A percentile compares a stretch with the other conserved stretches of the same genome.
Conservation (phyloP, 352 stramenopile species). For the Pythium phragmiticola region DNA sequence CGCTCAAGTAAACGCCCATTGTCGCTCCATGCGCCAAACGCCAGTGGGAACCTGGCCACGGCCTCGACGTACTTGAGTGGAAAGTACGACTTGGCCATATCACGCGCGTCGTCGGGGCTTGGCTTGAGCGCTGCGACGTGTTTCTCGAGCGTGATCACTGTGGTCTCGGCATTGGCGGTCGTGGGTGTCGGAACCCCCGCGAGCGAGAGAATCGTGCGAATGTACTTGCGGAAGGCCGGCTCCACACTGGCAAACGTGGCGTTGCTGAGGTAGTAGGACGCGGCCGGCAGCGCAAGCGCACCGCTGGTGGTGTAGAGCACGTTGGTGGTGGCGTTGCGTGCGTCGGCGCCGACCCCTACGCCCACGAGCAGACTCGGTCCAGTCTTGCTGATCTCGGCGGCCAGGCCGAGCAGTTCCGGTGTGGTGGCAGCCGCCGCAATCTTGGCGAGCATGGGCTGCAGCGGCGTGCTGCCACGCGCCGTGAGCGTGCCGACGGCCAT, state of each 20-base stretch:
- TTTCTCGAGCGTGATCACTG: slow-evolving; percentile 69
- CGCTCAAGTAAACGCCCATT: slow-evolving; percentile 39
- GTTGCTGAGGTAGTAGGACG: slow-evolving; percentile 88
- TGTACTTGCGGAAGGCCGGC: slow-evolving; percentile 35
- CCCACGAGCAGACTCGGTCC: slow-evolving; percentile 66
- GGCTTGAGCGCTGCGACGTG: slow-evolving; percentile 62
- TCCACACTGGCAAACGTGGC: slow-evolving; percentile 35
- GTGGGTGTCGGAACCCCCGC: slow-evolving; percentile 14
- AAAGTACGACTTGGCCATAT: slow-evolving; percentile 83
- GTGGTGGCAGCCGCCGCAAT: slow-evolving; percentile 15
- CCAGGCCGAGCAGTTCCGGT: slow-evolving; percentile 20
- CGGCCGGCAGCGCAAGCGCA: slow-evolving; percentile 65
- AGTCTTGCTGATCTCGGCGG: slow-evolving; percentile 22
- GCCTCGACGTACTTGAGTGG: slow-evolving; percentile 65
- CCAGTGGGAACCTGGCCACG: slow-evolving; percentile 36
- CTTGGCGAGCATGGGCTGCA: slow-evolving; percentile 8
- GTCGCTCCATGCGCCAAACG: slow-evolving; percentile 42
- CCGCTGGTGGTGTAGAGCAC: slow-evolving; percentile 68
- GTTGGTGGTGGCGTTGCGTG: slow-evolving; percentile 66
- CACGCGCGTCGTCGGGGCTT: slow-evolving; percentile 53
- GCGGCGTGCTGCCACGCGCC: slow-evolving; percentile 8
- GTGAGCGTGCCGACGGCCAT: slow-evolving; percentile 9
- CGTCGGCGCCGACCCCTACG: slow-evolving; percentile 53
- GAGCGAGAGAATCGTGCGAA: slow-evolving; percentile 37
- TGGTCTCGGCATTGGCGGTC: slow-evolving; percentile 14